phyloP scores from a whole-genome alignment of 78 protist genomes.

The Acrasis kona region DNA sequence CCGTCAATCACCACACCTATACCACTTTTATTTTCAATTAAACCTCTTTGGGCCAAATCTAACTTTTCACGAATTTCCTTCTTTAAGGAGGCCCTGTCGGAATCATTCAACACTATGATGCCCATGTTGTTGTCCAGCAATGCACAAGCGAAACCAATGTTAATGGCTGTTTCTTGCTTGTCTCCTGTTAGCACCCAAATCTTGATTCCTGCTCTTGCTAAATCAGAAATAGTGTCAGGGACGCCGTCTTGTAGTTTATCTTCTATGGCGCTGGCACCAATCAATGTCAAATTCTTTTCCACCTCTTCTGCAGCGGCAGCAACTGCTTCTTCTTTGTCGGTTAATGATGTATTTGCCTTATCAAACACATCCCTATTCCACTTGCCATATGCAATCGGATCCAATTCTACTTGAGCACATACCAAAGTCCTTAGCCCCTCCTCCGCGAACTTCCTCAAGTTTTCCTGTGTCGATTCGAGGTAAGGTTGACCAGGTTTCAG shows the following conservation, averaged over 20 bases:
- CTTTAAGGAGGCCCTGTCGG: neutral
- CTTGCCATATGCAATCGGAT: constrained; percentile 16
- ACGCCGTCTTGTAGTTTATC: constrained; percentile 86
- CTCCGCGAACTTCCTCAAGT: constrained; percentile 7
- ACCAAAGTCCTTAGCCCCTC: constrained; percentile 75
- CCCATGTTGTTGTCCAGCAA: constrained; percentile 21
- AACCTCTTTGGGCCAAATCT: neutral
- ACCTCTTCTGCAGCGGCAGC: constrained; percentile 6
- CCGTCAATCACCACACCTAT: neutral
- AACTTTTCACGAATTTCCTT: neutral
- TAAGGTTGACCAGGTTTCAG: neutral
- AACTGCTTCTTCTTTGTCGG: constrained; percentile 3
- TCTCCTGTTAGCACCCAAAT: constrained; percentile 98
- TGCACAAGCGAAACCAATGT: constrained; percentile 81
- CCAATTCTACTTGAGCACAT: constrained; percentile 42
- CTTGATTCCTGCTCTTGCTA: constrained; percentile 63
- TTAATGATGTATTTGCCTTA: constrained; percentile 14
- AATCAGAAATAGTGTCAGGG: constrained; percentile 36
- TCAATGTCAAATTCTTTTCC: constrained; percentile 28
- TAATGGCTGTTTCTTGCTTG: constrained; percentile 86
- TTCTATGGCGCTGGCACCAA: constrained; percentile 93
- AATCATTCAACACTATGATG: neutral
- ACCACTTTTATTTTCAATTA: neutral
- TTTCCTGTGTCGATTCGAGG: neutral
- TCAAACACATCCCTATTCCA: constrained; percentile 8